Conservation (phyloP, 75 land plant genomes). For the Sequoia sempervirens region DNA sequence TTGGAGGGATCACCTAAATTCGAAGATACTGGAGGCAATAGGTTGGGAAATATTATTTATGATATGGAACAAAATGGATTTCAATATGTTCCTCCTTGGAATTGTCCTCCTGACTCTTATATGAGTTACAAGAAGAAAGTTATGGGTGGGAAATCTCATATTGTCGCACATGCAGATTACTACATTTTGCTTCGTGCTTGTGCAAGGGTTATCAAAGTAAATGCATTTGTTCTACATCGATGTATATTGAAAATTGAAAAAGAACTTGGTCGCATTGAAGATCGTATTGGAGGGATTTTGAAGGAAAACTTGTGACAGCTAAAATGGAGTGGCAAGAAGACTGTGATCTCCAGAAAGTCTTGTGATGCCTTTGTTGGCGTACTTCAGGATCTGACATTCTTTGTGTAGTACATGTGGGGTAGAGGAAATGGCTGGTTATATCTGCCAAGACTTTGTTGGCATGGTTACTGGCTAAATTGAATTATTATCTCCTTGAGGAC, state of each 20-base stretch:
- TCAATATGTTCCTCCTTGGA: slow-evolving; percentile 49
- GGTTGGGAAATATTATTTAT: slow-evolving; percentile 31
- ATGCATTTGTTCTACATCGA: slow-evolving; percentile 46
- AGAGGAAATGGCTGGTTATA: no score
- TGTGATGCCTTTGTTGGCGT: no score
- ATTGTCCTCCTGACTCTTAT: slow-evolving; percentile 30
- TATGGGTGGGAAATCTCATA: slow-evolving; percentile 17
- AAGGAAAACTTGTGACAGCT: no score
- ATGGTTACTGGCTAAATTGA: no score
- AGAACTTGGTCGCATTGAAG: slow-evolving; percentile 49
- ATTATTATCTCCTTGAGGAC: no score
- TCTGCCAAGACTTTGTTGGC: no score
- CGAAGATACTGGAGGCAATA: slow-evolving; percentile 3
- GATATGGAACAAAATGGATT: slow-evolving; percentile 78
- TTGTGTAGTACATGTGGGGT: no score
- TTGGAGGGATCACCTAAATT: not conserved
- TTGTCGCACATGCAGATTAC: slow-evolving; percentile 77
- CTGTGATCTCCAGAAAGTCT: no score
- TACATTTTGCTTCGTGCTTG: slow-evolving; percentile 75
- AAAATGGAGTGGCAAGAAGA: no score
- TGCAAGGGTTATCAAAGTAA: slow-evolving; percentile 64
- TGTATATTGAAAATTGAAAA: slow-evolving; percentile 38
- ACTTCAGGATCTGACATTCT: no score
- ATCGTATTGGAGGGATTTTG: slow-evolving; percentile 11
- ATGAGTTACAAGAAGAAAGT: slow-evolving; percentile 43